Evolutionary conservation across 139 green algal species (phyloP).

Genomic region (Zygnema circumcarinatum): DNA sequence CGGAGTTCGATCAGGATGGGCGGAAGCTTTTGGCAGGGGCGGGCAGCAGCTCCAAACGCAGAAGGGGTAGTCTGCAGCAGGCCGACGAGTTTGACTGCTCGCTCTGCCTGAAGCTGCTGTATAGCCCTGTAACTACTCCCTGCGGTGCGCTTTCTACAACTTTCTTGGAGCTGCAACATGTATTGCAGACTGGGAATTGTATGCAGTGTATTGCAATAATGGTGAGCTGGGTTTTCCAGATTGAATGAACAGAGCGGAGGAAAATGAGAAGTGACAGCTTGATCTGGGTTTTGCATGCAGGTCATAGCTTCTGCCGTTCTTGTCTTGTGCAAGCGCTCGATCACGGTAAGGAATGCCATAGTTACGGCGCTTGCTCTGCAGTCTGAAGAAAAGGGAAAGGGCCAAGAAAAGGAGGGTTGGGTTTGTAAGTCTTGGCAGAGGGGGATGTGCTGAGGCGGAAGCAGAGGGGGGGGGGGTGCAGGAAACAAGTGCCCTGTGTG

Average conservation of each 20-base stretch:
- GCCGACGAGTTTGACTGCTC: conserved; percentile 86
- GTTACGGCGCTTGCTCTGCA: too few species aligned
- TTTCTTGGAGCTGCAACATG: not conserved
- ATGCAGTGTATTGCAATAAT: too few species aligned
- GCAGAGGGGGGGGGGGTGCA: not conserved
- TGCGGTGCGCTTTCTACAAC: conserved; percentile 68
- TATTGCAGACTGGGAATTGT: too few species aligned
- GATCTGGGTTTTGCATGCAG: conserved; percentile 21
- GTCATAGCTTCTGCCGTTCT: conserved; percentile 41
- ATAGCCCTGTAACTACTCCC: conserved; percentile 87
- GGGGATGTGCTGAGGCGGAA: not conserved
- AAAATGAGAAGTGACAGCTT: too few species aligned
- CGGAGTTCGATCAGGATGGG: not conserved
- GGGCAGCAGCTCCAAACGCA: not conserved
- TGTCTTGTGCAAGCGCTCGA: conserved; percentile 82
- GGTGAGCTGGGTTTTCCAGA: too few species aligned
- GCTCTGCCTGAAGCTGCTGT: conserved; percentile 89
- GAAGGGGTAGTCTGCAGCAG: not conserved
- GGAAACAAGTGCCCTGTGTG: conserved; percentile 72
- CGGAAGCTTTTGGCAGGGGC: not conserved
- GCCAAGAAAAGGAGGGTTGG: too few species aligned
- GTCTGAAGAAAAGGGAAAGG: too few species aligned
- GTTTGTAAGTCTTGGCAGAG: too few species aligned
- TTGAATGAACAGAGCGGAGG: too few species aligned
- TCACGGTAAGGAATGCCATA: conserved; percentile 63